Percentiles rank a stretch among this genome's conserved stretches.
Evolutionary conservation across 2,329 filamentous ascomycete genomes (phyloP).

Genomic region (Arthrobotrys megalospora): DNA sequence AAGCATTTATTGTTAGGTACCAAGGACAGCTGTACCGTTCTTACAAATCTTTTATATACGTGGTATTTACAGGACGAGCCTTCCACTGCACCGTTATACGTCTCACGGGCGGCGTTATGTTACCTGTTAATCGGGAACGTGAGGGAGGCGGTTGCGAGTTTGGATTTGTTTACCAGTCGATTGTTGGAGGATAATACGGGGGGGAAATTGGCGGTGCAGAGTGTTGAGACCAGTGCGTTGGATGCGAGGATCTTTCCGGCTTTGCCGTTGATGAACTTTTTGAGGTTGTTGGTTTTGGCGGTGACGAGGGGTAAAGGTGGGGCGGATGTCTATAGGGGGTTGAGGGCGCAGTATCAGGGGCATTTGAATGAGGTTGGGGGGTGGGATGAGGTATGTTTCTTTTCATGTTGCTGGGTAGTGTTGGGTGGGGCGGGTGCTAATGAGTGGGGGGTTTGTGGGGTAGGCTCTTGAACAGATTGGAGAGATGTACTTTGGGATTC

Average conservation of each 20-base stretch:
- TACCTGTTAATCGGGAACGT: slow-evolving; percentile 93
- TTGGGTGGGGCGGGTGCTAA: slow-evolving; percentile 7
- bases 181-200: slow-evolving; percentile 73
- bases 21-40: slow-evolving; percentile 84
- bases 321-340: slow-evolving; percentile 83
- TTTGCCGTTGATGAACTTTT: slow-evolving; percentile 94
- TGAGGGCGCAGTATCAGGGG: slow-evolving; percentile 83
- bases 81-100: slow-evolving; percentile 88
- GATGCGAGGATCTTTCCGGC: slow-evolving; percentile 89
- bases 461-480: slow-evolving; percentile 83
- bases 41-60: slow-evolving; percentile 87
- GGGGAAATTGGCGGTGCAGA: slow-evolving; percentile 70
- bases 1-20: slow-evolving; percentile 90
- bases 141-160: slow-evolving; percentile 86
- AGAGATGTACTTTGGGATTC: slow-evolving; percentile 97
- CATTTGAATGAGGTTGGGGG: slow-evolving; percentile 82
- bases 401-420: slow-evolving; percentile 13
- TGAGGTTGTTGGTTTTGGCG: slow-evolving; percentile 85
- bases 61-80: slow-evolving; percentile 94
- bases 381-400: slow-evolving; percentile 77
- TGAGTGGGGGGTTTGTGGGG: slow-evolving; percentile 9
- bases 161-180: slow-evolving; percentile 80
- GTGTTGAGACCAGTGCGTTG: slow-evolving; percentile 80
- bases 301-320: slow-evolving; percentile 80
- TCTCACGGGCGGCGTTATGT: slow-evolving; percentile 87